phyloP scores from a whole-genome alignment of 257 asterid genomes.

The Rehmannia glutinosa region DNA sequence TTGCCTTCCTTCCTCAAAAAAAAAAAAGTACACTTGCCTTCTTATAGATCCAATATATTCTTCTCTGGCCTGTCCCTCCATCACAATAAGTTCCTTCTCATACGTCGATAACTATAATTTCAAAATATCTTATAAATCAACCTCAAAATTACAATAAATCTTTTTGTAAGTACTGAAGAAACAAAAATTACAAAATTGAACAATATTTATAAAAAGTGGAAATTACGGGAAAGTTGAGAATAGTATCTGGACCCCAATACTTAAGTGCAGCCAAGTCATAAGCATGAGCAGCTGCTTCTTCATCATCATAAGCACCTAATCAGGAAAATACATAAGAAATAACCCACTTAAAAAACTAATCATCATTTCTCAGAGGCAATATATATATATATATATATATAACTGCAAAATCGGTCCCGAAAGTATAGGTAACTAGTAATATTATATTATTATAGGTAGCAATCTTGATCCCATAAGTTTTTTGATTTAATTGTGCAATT shows the following conservation, averaged over 20 bases:
- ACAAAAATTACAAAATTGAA: not conserved
- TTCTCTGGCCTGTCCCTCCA: slow-evolving; percentile 77
- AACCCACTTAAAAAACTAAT: too few species aligned
- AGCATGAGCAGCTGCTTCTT: slow-evolving; percentile 80
- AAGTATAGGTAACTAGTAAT: too few species aligned
- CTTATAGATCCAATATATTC: slow-evolving; percentile 83
- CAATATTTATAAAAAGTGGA: too few species aligned
- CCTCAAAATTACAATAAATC: too few species aligned
- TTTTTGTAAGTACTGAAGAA: not conserved
- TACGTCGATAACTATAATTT: slow-evolving; percentile 50
- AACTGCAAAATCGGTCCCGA: too few species aligned
- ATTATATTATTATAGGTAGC: too few species aligned
- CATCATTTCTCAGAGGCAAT: too few species aligned
- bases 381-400: too few species aligned
- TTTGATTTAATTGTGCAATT: too few species aligned
- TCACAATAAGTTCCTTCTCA: slow-evolving; percentile 50
- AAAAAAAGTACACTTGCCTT: slow-evolving; percentile 29
- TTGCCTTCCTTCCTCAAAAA: too few species aligned
- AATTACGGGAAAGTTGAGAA: slow-evolving; percentile 74
- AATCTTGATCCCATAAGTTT: too few species aligned
- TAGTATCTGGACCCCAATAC: slow-evolving; percentile 85
- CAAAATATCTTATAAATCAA: not conserved
- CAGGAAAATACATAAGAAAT: too few species aligned
- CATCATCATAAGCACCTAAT: slow-evolving; percentile 83
- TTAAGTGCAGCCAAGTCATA: slow-evolving; percentile 89